Evolutionary conservation across 202 grass and related monocot species (phyloP), one percentile per base, ranked within the genome.

Genomic region (Musa balbisiana): DNA sequence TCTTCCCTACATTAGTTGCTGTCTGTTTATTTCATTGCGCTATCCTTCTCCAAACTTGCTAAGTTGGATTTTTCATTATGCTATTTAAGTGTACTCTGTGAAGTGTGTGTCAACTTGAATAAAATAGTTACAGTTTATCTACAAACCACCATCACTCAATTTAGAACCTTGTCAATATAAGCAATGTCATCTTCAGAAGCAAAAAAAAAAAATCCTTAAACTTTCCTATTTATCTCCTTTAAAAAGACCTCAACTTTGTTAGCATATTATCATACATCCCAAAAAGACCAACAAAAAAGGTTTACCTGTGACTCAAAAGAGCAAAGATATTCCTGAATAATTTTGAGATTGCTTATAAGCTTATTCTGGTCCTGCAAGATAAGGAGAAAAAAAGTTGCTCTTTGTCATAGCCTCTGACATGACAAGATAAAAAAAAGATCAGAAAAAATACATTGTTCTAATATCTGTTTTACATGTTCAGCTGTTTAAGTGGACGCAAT

Each of bases 311-410:
- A 82, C 69, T 97, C 88, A 69, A 97, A 97, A 81, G 90, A 97
- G 87, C 88, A 93, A 86, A 93, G 90, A 78, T 93, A 97, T n/a
- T 93, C 93, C 76, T 97, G 88, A 88, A 97, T 97, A 80, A 84
- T 86, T 74, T 97, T 93, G 78, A 97, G 87, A 80, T 97, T 93
- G 56, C 84, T 81, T 76, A 92, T 93, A 78, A 97, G 90, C 81
- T 91, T 97, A 62, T 79, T 85, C 71, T 85, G 86, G 80, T 97
- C 94, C 90, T 97, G 83, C 71, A 65, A 67, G 71, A 79, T 33
- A 85, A 17, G 43, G 56, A 43, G 73, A 84, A 49, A 29, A 77
- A 62, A 22, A 78, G 62, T 9, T 76, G 54, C 49, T 78, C 51
- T 52, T 33, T 79, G 22, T 71, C n/a, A 76, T 76, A 54, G 15